Evolutionary conservation across 768 basidiomycete genomes (phyloP), one percentile per base, ranked within the genome.

Genomic region (Austroboletus eburneus): DNA sequence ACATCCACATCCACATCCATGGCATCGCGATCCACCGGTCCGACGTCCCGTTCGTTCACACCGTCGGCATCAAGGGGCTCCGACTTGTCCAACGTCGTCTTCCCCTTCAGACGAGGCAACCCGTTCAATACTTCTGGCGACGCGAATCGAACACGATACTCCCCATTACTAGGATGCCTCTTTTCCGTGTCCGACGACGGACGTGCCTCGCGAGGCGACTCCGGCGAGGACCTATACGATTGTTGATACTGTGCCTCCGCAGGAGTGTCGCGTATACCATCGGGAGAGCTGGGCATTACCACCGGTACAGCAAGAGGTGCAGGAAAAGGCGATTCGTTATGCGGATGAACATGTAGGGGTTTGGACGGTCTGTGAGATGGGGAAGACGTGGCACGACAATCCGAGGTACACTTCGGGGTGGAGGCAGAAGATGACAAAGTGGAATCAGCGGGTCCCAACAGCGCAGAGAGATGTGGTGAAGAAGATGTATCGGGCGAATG

Each of bases 401-500:
- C 51, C 2, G 57, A 23, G 17, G 21, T 32, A 33, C 25, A 29
- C 47, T 25, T n/a, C n/a, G 37, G 30, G 0, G 35, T 3, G 16
- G 46, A 39, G 34, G 42, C 18, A 22, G 36, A 30, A 16, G 43
- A 22, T 22, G 5, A 16, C 7, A 32, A 20, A 0, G 43, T 23
- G 39, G 50, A 30, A 42, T 60, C 42, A 42, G 45, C 30, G 12
- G 50, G 47, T 13, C 25, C 29, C 17, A 51, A 36, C 33, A 54
- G 38, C 9, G 52, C 32, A 34, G 61, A 48, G 12, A 43, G 30
- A 25, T 44, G 45, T 10, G 55, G 33, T 12, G 42, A 43, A 18
- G 48, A 50, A 23, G 46, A 46, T 40, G 52, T 48, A 43, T 66
- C 48, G 41, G 71, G 68, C 37, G 66, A 66, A 54, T 74, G 52